phyloP scores from a whole-genome alignment of 176 grass and related monocot genomes.

The Dendrocalamus sinicus region DNA sequence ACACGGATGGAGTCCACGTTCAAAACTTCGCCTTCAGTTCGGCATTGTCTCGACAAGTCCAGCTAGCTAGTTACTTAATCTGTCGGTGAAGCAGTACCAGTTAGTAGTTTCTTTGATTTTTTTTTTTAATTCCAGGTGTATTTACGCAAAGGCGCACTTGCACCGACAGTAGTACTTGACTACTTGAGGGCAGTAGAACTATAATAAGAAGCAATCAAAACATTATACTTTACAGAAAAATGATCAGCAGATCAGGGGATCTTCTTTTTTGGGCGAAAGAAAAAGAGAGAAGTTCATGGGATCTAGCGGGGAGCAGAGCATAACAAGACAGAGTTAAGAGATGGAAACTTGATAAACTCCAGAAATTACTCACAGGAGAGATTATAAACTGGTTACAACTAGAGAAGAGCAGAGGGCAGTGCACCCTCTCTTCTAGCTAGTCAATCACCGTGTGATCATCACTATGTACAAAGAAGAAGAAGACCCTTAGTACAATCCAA shows the following conservation, averaged over 20 bases:
- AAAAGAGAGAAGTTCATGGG: background rate
- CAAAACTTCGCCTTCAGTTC: background rate
- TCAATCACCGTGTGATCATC: background rate
- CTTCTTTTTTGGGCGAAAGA: background rate
- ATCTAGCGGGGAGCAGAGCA: background rate
- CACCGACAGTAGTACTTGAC: background rate
- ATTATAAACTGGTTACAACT: background rate
- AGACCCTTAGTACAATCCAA: background rate
- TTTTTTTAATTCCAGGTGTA: background rate
- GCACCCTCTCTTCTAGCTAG: background rate
- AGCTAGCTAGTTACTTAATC: background rate
- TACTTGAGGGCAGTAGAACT: background rate
- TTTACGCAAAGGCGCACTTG: background rate
- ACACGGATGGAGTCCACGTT: background rate
- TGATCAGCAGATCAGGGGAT: background rate
- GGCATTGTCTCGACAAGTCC: background rate
- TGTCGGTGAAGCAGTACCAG: slow-evolving; percentile 4
- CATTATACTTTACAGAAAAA: background rate
- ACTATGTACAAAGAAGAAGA: background rate
- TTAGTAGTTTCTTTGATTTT: background rate
- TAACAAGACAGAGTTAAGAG: background rate
- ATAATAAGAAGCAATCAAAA: background rate
- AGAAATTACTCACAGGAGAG: background rate
- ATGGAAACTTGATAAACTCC: background rate
- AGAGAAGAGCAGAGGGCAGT: background rate